Evolutionary conservation across 2,329 filamentous ascomycete species (phyloP).

Genomic region (Epichloe hybrida): DNA sequence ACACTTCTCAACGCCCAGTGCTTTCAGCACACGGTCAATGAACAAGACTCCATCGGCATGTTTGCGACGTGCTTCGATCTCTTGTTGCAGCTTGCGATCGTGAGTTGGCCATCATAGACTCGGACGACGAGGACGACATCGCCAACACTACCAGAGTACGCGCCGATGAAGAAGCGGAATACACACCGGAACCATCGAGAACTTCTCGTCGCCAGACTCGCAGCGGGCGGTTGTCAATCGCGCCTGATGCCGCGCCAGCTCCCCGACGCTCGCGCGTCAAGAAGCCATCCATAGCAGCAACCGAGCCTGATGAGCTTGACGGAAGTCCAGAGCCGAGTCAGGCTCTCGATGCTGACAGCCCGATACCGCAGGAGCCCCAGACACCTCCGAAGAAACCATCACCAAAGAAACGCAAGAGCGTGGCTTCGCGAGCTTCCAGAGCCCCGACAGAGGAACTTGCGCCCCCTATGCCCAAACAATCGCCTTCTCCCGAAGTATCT

Average conservation of each 20-base stretch:
- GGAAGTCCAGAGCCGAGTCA: conserved; percentile 17
- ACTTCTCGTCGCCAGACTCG: conserved; percentile 39
- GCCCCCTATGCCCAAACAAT: conserved; percentile 36
- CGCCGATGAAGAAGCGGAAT: conserved; percentile 61
- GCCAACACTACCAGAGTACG: conserved; percentile 36
- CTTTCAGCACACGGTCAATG: conserved; percentile 62
- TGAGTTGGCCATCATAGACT: conserved; percentile 66
- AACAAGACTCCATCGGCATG: conserved; percentile 59
- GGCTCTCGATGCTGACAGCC: conserved; percentile 19
- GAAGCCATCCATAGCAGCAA: conserved; percentile 15
- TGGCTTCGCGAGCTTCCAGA: conserved; percentile 27
- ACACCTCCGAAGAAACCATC: conserved; percentile 27
- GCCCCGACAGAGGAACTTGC: conserved; percentile 25
- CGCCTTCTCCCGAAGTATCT: conserved; percentile 42
- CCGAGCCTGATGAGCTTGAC: conserved; percentile 12
- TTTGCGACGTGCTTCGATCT: conserved; percentile 54
- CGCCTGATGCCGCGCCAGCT: conserved; percentile 30
- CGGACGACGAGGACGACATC: conserved; percentile 59
- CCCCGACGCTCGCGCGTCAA: conserved; percentile 26
- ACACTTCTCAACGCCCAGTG: conserved; percentile 60
- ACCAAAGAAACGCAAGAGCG: conserved; percentile 56
- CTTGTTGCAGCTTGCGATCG: conserved; percentile 43
- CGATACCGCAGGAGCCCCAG: conserved; percentile 16
- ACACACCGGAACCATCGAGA: conserved; percentile 56
- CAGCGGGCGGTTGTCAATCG: conserved; percentile 27